phyloP scores from a whole-genome alignment of 768 basidiomycete species.

The Auriscalpium microsporum region DNA sequence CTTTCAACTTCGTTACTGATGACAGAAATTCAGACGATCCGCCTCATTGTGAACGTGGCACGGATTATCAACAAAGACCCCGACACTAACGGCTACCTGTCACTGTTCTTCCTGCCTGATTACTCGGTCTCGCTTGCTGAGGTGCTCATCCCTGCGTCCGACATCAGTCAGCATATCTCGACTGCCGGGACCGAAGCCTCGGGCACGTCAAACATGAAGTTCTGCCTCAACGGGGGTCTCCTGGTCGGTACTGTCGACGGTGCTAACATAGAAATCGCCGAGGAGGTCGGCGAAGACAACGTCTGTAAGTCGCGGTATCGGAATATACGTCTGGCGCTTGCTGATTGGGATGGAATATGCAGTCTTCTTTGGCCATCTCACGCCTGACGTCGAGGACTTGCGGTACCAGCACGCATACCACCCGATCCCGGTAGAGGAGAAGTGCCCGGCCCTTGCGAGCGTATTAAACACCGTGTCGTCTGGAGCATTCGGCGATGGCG shows the following conservation, averaged over 20 bases:
- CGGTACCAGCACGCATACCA: slow-evolving; percentile 83
- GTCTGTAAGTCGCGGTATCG: slow-evolving; percentile 56
- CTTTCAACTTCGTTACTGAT: neutral
- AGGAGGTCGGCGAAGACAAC: slow-evolving; percentile 88
- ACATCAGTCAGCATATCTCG: slow-evolving; percentile 94
- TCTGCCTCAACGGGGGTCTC: slow-evolving; percentile 86
- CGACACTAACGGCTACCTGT: slow-evolving; percentile 80
- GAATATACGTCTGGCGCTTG: neutral
- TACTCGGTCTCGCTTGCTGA: slow-evolving; percentile 84
- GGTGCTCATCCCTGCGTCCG: slow-evolving; percentile 82
- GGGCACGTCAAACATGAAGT: slow-evolving; percentile 81
- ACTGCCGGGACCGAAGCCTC: slow-evolving; percentile 93
- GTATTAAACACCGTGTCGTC: slow-evolving; percentile 70
- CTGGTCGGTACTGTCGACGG: slow-evolving; percentile 87
- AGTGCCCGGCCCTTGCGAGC: slow-evolving; percentile 72
- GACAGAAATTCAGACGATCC: slow-evolving; percentile 56
- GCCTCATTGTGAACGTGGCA: slow-evolving; percentile 87
- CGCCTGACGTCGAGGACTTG: slow-evolving; percentile 80
- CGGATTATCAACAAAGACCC: slow-evolving; percentile 75
- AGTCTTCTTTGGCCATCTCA: slow-evolving; percentile 90
- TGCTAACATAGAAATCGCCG: slow-evolving; percentile 94
- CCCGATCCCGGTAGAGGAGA: slow-evolving; percentile 70
- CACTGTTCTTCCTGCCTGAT: slow-evolving; percentile 92
- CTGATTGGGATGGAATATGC: neutral
- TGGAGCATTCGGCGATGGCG: slow-evolving; percentile 74